A percentile compares a stretch with the other conserved stretches of the same genome.
phyloP scores from a whole-genome alignment of 2,329 filamentous ascomycete genomes.

The Gyromitra esculenta region DNA sequence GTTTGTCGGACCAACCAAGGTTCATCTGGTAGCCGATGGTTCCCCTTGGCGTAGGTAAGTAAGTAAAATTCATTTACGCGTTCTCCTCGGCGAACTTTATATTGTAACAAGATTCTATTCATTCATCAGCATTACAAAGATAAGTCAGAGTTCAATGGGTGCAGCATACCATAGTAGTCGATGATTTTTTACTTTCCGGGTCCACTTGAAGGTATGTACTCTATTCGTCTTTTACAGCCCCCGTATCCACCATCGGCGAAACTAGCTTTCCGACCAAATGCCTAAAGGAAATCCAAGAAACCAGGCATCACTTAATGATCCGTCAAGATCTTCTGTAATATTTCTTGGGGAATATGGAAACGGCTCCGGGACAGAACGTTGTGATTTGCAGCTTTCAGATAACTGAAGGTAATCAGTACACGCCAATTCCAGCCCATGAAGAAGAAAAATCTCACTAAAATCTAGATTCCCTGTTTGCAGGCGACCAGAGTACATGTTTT shows the following conservation, averaged over 20 bases:
- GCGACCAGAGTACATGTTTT: conserved; percentile 3
- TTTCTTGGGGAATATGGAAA: conserved; percentile 40
- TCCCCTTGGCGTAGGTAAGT: conserved; percentile 11
- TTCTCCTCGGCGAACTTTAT: conserved; percentile 43
- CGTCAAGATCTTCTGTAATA: conserved; percentile 40
- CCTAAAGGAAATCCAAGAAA: conserved; percentile 47
- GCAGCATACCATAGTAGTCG: conserved; percentile 37
- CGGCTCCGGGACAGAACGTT: conserved; percentile 39
- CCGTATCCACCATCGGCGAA: conserved; percentile 35
- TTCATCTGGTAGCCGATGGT: conserved; percentile 14
- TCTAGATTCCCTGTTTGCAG: conserved; percentile 32
- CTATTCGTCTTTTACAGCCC: conserved; percentile 42
- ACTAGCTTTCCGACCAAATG: conserved; percentile 36
- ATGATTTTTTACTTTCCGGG: conserved; percentile 20
- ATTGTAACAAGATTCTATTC: conserved; percentile 47
- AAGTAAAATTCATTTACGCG: too few species aligned
- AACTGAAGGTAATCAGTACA: conserved; percentile 11
- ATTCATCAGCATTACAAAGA: background rate
- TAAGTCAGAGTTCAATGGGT: background rate
- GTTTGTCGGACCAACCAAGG: conserved; percentile 48
- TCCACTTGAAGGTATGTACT: conserved; percentile 1
- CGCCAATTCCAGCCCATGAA: background rate
- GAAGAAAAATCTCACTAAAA: conserved; percentile 19
- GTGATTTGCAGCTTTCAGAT: conserved; percentile 33
- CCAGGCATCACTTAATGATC: conserved; percentile 45